phyloP scores from a whole-genome alignment of 2,329 filamentous ascomycete species.

The Neopestalotiopsis rosae region DNA sequence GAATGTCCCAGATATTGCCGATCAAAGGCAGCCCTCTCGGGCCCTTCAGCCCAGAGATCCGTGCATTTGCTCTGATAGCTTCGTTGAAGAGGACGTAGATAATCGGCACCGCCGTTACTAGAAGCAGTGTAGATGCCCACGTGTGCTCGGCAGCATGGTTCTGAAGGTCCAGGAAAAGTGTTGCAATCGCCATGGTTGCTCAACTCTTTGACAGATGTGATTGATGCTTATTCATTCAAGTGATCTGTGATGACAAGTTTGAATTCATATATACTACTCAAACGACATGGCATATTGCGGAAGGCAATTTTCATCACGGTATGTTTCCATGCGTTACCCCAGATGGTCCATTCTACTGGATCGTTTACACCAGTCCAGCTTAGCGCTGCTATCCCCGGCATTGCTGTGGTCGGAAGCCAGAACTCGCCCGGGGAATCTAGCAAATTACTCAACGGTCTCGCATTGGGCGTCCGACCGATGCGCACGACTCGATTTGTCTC shows the following conservation, averaged over 20 bases:
- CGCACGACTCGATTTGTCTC: background rate
- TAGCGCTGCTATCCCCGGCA: background rate
- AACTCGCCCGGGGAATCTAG: background rate
- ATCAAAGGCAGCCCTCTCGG: conserved; percentile 49
- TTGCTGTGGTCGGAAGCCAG: background rate
- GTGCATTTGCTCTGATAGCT: conserved; percentile 26
- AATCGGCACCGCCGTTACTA: background rate
- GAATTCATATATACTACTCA: background rate
- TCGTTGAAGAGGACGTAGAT: conserved; percentile 31
- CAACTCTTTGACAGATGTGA: background rate
- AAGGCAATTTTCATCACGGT: background rate
- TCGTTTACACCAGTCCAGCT: too few species aligned
- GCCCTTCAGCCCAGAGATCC: conserved; percentile 32
- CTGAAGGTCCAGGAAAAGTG: background rate
- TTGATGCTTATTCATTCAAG: background rate
- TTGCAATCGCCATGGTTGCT: background rate
- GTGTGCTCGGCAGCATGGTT: background rate
- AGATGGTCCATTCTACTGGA: background rate
- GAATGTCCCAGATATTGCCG: conserved; percentile 67
- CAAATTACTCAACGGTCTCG: background rate
- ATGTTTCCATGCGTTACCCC: background rate
- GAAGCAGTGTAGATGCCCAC: background rate
- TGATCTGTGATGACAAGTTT: background rate
- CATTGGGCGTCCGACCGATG: background rate
- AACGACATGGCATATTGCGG: background rate